Evolutionary conservation across 768 basidiomycete species (phyloP).

Genomic region (Tricholomella constricta): DNA sequence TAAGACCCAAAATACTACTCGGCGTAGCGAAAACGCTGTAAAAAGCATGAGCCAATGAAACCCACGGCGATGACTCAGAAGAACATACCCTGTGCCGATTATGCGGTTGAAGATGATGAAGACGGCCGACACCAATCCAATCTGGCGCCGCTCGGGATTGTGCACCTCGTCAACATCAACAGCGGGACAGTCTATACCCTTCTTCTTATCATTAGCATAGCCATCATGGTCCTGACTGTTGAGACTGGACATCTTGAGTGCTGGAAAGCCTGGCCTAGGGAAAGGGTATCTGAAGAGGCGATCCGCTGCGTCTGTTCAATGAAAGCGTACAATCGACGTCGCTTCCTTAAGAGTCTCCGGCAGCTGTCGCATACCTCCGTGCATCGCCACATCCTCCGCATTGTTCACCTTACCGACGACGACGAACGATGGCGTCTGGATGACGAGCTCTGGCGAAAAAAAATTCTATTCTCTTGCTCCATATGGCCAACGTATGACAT

Average conservation of each 20-base stretch:
- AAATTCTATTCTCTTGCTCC: not conserved
- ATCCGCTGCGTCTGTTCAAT: not conserved
- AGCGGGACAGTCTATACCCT: not conserved
- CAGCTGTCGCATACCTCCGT: not conserved
- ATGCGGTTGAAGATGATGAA: slow-evolving; percentile 42
- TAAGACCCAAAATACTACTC: slow-evolving; percentile 29
- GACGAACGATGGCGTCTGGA: slow-evolving; percentile 2
- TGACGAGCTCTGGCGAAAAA: slow-evolving; percentile 9
- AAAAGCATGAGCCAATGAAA: not conserved
- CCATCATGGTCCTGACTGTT: not conserved
- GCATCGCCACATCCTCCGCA: not conserved
- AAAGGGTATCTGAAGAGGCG: not conserved
- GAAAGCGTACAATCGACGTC: not conserved
- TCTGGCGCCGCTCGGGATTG: slow-evolving; percentile 17
- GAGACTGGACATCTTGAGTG: not conserved
- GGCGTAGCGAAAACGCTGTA: slow-evolving; percentile 39
- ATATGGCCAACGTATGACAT: not conserved
- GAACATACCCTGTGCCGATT: slow-evolving; percentile 37
- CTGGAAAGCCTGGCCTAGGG: not conserved
- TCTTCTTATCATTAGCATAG: not conserved
- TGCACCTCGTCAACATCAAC: slow-evolving; percentile 1
- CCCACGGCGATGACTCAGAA: not conserved
- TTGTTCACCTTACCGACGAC: slow-evolving; percentile 1
- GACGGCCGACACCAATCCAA: slow-evolving; percentile 32
- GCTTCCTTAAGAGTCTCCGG: not conserved